A percentile compares a stretch with the other conserved stretches of the same genome.
Evolutionary conservation across 2,329 filamentous ascomycete species (phyloP).

Genomic region (Knoxdaviesia capensis): DNA sequence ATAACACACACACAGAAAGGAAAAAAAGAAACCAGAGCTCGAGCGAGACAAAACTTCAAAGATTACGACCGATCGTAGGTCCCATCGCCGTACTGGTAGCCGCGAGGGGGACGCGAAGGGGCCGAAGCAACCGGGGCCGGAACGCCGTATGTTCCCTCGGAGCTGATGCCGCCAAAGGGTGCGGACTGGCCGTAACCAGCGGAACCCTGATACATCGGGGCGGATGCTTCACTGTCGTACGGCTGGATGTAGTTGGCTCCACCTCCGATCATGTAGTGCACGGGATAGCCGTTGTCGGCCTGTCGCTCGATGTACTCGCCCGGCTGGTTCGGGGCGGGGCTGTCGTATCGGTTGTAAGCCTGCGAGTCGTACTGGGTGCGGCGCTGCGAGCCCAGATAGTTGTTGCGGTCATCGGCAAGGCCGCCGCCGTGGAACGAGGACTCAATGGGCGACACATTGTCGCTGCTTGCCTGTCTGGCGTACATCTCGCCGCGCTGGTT

Average conservation of each 20-base stretch:
- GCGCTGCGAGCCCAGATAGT: not conserved
- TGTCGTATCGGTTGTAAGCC: constrained; percentile 1
- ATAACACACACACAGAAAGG: too few relatives aligned
- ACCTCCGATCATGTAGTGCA: too few relatives aligned
- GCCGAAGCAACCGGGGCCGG: constrained; percentile 1
- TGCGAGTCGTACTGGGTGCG: constrained; percentile 3
- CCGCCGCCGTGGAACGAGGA: too few relatives aligned
- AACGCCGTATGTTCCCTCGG: not conserved
- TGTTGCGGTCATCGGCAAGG: too few relatives aligned
- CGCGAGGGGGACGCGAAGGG: constrained; percentile 5
- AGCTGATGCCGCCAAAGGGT: too few relatives aligned
- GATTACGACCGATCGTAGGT: constrained; percentile 12
- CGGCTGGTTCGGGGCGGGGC: not conserved
- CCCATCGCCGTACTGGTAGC: constrained; percentile 17
- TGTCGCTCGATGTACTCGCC: constrained; percentile 1
- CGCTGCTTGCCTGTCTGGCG: not conserved
- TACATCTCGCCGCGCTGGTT: constrained; percentile 8
- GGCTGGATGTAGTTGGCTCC: too few relatives aligned
- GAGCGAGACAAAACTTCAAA: not conserved
- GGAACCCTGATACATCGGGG: too few relatives aligned
- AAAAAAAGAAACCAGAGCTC: too few relatives aligned
- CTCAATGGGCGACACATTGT: not conserved
- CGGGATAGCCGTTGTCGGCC: constrained; percentile 1
- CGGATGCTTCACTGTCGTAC: too few relatives aligned
- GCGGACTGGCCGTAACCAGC: too few relatives aligned